phyloP scores from a whole-genome alignment of 768 basidiomycete genomes.

The Russula earlei region DNA sequence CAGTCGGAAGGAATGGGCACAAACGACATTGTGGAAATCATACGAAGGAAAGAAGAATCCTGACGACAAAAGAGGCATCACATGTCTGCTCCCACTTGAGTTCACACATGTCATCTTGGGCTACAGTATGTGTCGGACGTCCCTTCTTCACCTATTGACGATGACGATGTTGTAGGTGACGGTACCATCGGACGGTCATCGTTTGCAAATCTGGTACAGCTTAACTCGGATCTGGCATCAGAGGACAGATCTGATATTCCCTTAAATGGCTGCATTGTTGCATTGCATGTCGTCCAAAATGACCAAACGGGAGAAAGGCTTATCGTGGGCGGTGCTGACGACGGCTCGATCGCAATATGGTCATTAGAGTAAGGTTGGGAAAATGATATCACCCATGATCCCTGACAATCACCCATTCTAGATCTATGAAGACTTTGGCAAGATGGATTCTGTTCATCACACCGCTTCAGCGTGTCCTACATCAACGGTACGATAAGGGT shows the following conservation, averaged over 20 bases:
- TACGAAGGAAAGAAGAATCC: conserved; percentile 5
- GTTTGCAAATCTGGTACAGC: conserved; percentile 19
- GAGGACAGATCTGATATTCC: conserved; percentile 36
- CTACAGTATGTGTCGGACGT: conserved; percentile 29
- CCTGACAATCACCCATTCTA: conserved; percentile 24
- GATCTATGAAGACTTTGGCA: conserved; percentile 55
- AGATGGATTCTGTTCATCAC: conserved; percentile 67
- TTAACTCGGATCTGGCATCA: conserved; percentile 21
- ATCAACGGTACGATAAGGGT: conserved; percentile 44
- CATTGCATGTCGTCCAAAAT: conserved; percentile 48
- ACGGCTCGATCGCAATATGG: conserved; percentile 75
- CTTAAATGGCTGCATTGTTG: conserved; percentile 39
- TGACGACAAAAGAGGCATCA: conserved; percentile 14
- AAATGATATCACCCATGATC: neutral
- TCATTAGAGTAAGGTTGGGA: conserved; percentile 41
- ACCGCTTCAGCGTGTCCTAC: conserved; percentile 46
- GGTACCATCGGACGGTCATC: conserved; percentile 25
- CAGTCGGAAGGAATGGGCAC: conserved; percentile 13
- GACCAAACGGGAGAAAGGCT: conserved; percentile 49
- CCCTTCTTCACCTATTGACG: neutral
- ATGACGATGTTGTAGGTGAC: conserved; percentile 21
- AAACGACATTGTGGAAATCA: conserved; percentile 25
- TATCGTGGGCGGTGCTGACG: conserved; percentile 66
- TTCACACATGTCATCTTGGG: conserved; percentile 53
- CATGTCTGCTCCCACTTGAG: conserved; percentile 39